Evolutionary conservation across 805 yeast genomes (phyloP).

Genomic region (Ogataea pini): DNA sequence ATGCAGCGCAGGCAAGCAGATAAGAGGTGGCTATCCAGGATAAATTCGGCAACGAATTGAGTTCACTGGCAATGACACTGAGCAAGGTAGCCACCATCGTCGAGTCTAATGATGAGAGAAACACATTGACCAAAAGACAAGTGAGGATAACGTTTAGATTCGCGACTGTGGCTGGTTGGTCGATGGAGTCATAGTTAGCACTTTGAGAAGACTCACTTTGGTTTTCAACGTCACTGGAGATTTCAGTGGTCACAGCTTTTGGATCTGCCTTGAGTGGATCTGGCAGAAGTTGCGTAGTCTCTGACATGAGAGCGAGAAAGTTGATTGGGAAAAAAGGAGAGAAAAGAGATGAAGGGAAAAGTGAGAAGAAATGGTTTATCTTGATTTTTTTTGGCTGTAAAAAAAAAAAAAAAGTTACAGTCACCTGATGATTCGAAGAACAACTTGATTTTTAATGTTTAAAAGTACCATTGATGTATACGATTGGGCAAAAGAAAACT

Average conservation of each 20-base stretch:
- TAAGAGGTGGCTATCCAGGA: conserved; percentile 47
- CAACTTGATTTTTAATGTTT: too few relatives aligned
- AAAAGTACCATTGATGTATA: too few relatives aligned
- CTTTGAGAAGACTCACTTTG: neutral
- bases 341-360: neutral
- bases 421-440: too few relatives aligned
- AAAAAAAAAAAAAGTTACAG: too few relatives aligned
- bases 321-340: neutral
- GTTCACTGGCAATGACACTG: conserved; percentile 52
- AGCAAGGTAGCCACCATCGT: conserved; percentile 56
- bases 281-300: neutral
- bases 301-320: neutral
- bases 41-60: conserved; percentile 43
- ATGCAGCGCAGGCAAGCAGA: conserved; percentile 45
- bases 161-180: neutral
- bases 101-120: conserved; percentile 51
- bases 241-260: neutral
- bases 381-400: too few relatives aligned
- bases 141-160: conserved; percentile 12
- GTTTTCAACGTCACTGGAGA: neutral
- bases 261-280: neutral
- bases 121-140: conserved; percentile 32
- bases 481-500: too few relatives aligned
- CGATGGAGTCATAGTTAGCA: neutral
- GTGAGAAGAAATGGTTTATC: too few relatives aligned